Base-by-base conservation (phyloP, 2,329 filamentous ascomycete species). In the Aspergillus phoenicis region DNA sequence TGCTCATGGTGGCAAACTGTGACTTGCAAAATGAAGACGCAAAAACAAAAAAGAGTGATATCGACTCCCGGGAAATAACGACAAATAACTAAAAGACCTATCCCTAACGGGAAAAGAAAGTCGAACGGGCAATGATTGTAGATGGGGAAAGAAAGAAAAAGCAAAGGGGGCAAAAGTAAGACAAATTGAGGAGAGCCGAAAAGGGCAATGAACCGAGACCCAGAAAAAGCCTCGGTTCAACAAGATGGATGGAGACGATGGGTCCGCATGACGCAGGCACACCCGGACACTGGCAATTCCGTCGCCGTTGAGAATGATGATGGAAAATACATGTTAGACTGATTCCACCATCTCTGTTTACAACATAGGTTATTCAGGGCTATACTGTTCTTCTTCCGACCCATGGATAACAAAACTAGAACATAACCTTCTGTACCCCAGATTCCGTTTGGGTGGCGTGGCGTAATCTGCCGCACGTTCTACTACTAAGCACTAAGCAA, bases 1-100 rank as follows among this genome's bases (percentile, higher is more conserved):
- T 61, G 52, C 68, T 69, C 72, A 75, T 75, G 15, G 52, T 47
- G 52, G 30, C 24, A 24, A 10, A n/a, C 15, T 33, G 17, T 8
- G 11, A 20, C 33, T 6, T 47, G 26, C 11, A n/a, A 13, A 28
- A 26, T 1, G 10, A 17, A 8, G n/a, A 28, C 5, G 17, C 28
- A 41, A 38, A 22, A 52, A 13, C 5, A 13, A 11, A 6, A 22
- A 20, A 26, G 33, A n/a, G n/a, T 11, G 38, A 22, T 2, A 22
- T 10, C 6, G 10, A 20, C n/a, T 43, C 48, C 41, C 54, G 17
- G 17, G 33, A n/a, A 30, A 55, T 15, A 38, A 30, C 8, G 13
- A 47, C 28, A 30, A 30, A 5, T 30, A 30, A n/a, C 15, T 2
- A 15, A 22, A 13, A 36, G 30, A 13, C 30, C 4, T 1, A 26